Evolutionary conservation across 768 basidiomycete species (phyloP).

Genomic region (Serpula lacrymans): DNA sequence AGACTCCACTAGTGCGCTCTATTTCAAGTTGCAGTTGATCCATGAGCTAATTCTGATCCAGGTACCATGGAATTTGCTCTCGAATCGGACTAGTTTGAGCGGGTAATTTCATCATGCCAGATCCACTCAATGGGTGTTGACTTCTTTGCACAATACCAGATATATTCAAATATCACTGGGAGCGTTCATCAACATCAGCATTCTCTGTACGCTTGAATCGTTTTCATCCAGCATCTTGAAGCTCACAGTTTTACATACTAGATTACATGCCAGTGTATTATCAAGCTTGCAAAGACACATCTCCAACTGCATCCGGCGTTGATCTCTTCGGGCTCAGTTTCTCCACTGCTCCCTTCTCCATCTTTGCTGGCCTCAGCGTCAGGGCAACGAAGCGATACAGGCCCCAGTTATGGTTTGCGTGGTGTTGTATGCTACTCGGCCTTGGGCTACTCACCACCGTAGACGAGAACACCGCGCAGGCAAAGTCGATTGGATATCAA

Average conservation of each 20-base stretch:
- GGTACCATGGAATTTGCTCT: conserved; percentile 29
- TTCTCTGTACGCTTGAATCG: conserved; percentile 14
- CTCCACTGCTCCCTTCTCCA: conserved; percentile 35
- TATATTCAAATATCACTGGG: conserved; percentile 33
- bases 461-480: conserved; percentile 14
- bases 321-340: conserved; percentile 32
- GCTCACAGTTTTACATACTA: conserved; percentile 1
- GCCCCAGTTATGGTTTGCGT: conserved; percentile 30
- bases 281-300: conserved; percentile 38
- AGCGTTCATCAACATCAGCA: conserved; percentile 18
- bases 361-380: conserved; percentile 33
- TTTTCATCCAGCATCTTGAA: background rate
- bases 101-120: conserved; percentile 22
- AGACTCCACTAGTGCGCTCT: conserved; percentile 26
- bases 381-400: conserved; percentile 30
- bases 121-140: background rate
- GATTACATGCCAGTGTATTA: conserved; percentile 45
- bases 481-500: conserved; percentile 27
- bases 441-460: conserved; percentile 30
- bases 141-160: conserved; percentile 14
- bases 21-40: background rate
- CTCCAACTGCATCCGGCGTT: conserved; percentile 36
- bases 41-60: background rate
- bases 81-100: conserved; percentile 36
- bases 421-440: conserved; percentile 35